A percentile compares a stretch with the other conserved stretches of the same genome.
phyloP scores from a whole-genome alignment of 345 rosid species.

The Gossypium thurberi region DNA sequence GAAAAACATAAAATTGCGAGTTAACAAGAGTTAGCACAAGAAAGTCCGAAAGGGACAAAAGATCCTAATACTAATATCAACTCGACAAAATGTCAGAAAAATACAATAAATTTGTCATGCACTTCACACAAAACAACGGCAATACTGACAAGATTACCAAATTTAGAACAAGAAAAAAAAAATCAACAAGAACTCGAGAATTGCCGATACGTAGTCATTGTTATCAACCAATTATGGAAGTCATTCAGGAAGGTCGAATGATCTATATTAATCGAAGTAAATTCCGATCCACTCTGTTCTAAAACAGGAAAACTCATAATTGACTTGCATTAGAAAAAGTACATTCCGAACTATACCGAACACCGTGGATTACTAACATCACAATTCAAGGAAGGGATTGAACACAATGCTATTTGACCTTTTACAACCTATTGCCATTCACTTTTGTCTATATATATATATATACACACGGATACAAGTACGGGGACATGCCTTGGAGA shows the following conservation, averaged over 20 bases:
- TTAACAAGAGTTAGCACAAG: background rate
- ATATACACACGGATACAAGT: background rate
- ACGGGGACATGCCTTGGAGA: background rate
- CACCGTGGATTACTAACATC: constrained; percentile 5
- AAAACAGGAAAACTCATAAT: constrained; percentile 7
- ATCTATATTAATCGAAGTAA: constrained; percentile 4
- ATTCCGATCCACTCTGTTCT: background rate
- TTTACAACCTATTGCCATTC: background rate
- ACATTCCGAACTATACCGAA: constrained; percentile 17
- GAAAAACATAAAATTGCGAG: background rate
- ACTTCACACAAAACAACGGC: background rate
- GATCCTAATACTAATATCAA: background rate
- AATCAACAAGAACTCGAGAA: constrained; percentile 8
- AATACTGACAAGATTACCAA: constrained; percentile 9
- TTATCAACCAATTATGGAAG: background rate
- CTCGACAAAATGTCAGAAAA: background rate
- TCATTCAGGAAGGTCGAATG: constrained; percentile 1
- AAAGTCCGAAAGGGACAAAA: background rate
- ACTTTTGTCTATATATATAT: background rate
- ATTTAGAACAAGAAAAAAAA: background rate
- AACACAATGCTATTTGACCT: constrained; percentile 19
- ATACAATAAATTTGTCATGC: background rate
- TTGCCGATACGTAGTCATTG: background rate
- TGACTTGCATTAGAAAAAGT: constrained; percentile 21
- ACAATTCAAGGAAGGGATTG: background rate